phyloP scores from a whole-genome alignment of 805 yeast genomes.

The Saturnispora diversa region DNA sequence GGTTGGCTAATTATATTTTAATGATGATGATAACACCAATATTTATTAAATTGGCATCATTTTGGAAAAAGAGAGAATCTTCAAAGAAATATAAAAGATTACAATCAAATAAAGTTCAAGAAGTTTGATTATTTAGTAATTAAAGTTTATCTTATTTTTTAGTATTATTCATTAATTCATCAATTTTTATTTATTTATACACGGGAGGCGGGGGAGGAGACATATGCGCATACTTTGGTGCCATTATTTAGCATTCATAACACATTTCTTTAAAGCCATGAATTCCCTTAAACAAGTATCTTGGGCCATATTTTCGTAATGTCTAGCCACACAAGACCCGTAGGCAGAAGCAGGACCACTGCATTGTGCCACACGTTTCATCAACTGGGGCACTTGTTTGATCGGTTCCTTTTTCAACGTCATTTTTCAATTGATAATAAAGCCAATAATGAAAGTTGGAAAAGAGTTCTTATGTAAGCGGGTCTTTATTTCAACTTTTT shows the following conservation, averaged over 20 bases:
- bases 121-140: no score
- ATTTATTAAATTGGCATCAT: neutral
- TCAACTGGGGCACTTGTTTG: constrained; percentile 27
- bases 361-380: constrained; percentile 27
- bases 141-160: neutral
- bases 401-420: constrained; percentile 18
- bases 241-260: no score
- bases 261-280: constrained; percentile 41
- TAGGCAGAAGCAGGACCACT: constrained; percentile 32
- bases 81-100: constrained; percentile 7
- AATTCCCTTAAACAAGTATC: constrained; percentile 50
- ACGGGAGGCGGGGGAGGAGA: no score
- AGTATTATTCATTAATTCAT: neutral
- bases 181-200: no score
- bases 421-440: constrained; percentile 2
- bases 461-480: neutral
- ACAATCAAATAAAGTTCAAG: no score
- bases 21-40: constrained; percentile 3
- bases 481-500: no score
- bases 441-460: neutral
- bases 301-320: constrained; percentile 42
- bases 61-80: constrained; percentile 8
- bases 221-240: no score
- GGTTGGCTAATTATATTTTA: constrained; percentile 38
- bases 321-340: constrained; percentile 46